phyloP scores from a whole-genome alignment of 768 basidiomycete species.

The Suillus subaureus region DNA sequence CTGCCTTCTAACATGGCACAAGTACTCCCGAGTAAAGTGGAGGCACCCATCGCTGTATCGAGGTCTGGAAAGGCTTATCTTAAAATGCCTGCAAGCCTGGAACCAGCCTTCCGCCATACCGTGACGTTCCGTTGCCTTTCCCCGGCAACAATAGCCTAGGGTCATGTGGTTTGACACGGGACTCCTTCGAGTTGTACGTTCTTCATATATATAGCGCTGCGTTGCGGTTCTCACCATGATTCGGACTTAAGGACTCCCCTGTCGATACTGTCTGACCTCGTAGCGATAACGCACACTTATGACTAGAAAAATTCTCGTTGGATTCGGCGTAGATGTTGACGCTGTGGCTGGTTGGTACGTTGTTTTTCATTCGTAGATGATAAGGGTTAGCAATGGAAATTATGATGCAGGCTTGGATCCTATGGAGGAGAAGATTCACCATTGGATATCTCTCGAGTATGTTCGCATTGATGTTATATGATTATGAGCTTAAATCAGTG shows the following conservation, averaged over 20 bases:
- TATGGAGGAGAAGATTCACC: conserved; percentile 76
- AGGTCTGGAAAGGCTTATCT: not conserved
- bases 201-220: not conserved
- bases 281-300: conserved; percentile 19
- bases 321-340: conserved; percentile 73
- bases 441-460: conserved; percentile 64
- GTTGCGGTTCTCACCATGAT: not conserved
- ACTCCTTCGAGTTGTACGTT: not conserved
- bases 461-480: not conserved
- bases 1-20: not conserved
- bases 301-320: conserved; percentile 55
- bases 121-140: not conserved
- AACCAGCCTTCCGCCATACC: too few relatives aligned
- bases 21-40: not conserved
- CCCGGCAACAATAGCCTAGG: not conserved
- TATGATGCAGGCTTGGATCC: conserved; percentile 56
- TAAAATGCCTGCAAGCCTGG: not conserved
- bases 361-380: not conserved
- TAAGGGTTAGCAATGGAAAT: not conserved
- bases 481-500: not conserved
- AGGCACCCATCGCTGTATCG: not conserved
- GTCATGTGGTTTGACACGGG: not conserved
- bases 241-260: not conserved
- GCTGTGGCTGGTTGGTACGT: conserved; percentile 68
- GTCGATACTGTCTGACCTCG: not conserved